Base-by-base conservation (phyloP, 2,329 filamentous ascomycete species). In the Dryadomyces quercivorus region DNA sequence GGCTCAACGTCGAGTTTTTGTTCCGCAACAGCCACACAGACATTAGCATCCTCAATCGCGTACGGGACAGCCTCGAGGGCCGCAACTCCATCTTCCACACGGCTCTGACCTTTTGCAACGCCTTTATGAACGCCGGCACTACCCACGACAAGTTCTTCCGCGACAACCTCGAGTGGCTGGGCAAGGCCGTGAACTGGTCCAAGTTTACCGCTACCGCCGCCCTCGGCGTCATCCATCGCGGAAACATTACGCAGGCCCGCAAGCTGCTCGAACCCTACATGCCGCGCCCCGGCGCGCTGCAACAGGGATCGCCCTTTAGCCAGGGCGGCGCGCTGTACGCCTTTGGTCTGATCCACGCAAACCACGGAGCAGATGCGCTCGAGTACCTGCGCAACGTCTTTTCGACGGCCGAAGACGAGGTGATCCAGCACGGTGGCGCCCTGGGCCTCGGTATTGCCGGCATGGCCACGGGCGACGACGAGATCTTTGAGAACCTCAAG, bases 61-160 rank as follows among this genome's bases (percentile, higher is more conserved):
- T 98, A 47, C 86, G 92, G 51, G 93, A 98, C 67, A 96, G 91
- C 62, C 75, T 98, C 16, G 93, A 98, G 66, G 90, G 91, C 40
- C 82, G 94, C 53, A 97, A 95, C 72, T 97, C 92, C 36, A 98
- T 98, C 62, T 97, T 97, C 78, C 93, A 98, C 70, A 95, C 90
- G 1, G 90, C 91, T 4, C 89, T 98, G 55, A 97, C 93, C 0
- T 93, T 98, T 64, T 93, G 92, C 65, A 97, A 97, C 64, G 93
- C 91, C 12, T 97, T 98, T 68, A 98, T 98, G 93, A 95, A 98
- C 67, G 91, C 95, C 53, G 94, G 93, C 56, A 98, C 93, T 0
- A 96, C 92, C 0, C 93, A 95, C 63, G 93, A 98, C 72, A 94
- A 92, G 65, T 98, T 98, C 73, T 97, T 98, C 81, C 82, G 94